Base-by-base conservation (phyloP, 1,284 basidiomycete species). In the Ustilago nuda region DNA sequence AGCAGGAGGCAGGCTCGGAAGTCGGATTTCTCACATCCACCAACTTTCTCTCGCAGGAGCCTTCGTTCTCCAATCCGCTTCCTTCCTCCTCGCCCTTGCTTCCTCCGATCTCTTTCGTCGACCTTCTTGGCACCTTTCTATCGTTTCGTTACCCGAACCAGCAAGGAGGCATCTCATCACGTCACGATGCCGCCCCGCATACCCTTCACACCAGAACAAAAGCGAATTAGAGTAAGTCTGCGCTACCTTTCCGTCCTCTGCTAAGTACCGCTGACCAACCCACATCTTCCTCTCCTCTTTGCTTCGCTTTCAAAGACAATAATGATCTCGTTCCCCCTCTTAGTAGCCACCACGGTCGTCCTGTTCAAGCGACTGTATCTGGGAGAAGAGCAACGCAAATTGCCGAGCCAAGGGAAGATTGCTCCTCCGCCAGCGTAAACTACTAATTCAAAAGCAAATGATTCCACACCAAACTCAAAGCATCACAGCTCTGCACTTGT, bases 291-390 rank as follows among this genome's bases (percentile, higher is more conserved):
- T 17, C 48, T 43, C 27, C 17, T 15, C 27, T 12, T 17, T 3
- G 8, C 23, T 23, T 53, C 6, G 35, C 3, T 30, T 27, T 27
- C 23, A 17, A 60, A 79, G 78, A 76, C 71, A 15, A 77, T 79
- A 3, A 72, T 77, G 73, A 53, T 77, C 54, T 68, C 67, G 0
- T 74, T 79, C 46, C 78, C 78, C 0, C 46, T 79, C 1, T 61
- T 77, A 13, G 71, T 79, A 17, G 78, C 71, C 3, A 77, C 78
- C 2, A 56, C 62, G 13, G 79, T 80, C 9, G 76, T 83, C 23
- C 76, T 83, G 8, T 77, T 80, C 68, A 83, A 82, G 58, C 71
- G 82, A 12, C 72, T 83, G 11, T 82, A 81, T 39, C 54, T 83
- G 6, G 82, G 82, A 30, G 77, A 82, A 50, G 77, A 83, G 61